Percentiles rank a stretch among this genome's conserved stretches.
These are phyloP conservation scores for Aspergillus nanangensis DNA, from an alignment of 495 filamentous ascomycete genomes.

Conservation along the genomic window DNA sequence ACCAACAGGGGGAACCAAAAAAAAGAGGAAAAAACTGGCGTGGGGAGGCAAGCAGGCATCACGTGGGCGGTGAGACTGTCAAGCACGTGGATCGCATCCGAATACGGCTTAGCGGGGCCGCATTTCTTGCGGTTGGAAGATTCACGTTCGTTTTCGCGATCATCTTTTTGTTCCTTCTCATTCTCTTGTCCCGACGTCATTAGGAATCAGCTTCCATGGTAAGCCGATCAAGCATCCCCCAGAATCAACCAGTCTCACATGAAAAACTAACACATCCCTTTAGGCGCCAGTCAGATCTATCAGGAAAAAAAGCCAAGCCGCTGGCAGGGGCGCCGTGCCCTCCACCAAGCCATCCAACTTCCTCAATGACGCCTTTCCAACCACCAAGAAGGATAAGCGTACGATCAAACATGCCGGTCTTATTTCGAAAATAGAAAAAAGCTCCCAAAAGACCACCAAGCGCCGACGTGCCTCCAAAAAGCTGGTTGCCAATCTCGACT, in stretches of 20 bases:
- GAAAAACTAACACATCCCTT: conserved; percentile 4
- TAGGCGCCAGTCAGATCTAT: conserved; percentile 28
- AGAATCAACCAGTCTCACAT: conserved; percentile 1
- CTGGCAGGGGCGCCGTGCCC: conserved; percentile 20
- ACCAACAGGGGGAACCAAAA: no score
- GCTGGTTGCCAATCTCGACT: conserved; percentile 69
- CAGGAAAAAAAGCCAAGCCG: conserved; percentile 23
- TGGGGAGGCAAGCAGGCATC: conserved; percentile 3
- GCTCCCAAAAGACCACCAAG: conserved; percentile 44
- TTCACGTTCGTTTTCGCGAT: no score
- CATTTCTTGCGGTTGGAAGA: neutral
- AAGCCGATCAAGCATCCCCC: no score
- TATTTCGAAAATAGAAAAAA: conserved; percentile 68
- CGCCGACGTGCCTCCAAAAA: conserved; percentile 69
- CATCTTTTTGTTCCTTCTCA: no score
- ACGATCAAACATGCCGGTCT: conserved; percentile 71
- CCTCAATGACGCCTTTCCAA: conserved; percentile 49
- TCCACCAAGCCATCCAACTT: conserved; percentile 21
- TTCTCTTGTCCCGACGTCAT: no score
- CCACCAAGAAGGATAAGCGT: conserved; percentile 73
- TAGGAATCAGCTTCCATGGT: no score
- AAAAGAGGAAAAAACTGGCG: conserved; percentile 2
- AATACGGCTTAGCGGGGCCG: neutral
- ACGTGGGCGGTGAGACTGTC: conserved; percentile 12
- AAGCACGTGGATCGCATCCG: neutral